Evolutionary conservation across 2,329 filamentous ascomycete genomes (phyloP).

Genomic region (Botryosphaeria agaves): DNA sequence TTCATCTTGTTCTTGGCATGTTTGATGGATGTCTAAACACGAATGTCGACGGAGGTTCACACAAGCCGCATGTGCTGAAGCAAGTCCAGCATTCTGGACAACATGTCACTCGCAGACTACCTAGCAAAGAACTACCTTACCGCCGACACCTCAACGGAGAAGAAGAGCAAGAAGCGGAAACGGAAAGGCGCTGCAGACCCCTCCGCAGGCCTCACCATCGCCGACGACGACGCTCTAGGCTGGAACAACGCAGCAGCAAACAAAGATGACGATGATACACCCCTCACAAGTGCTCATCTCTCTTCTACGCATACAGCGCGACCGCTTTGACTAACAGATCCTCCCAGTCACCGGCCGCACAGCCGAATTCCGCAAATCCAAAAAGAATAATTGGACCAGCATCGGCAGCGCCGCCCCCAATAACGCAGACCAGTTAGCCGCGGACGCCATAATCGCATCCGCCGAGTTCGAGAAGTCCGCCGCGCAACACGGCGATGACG

Average conservation of each 20-base stretch:
- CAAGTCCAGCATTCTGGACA: no score
- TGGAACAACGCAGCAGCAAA: constrained; percentile 27
- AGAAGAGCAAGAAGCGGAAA: constrained; percentile 36
- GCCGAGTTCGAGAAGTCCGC: constrained; percentile 50
- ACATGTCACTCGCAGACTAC: constrained; percentile 66
- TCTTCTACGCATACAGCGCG: constrained; percentile 2
- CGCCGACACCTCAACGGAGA: constrained; percentile 32
- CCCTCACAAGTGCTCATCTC: constrained; percentile 22
- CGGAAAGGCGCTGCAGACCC: constrained; percentile 20
- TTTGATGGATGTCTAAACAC: no score
- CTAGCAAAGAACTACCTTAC: constrained; percentile 83
- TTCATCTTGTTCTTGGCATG: no score
- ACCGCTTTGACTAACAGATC: no score
- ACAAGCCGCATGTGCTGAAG: no score
- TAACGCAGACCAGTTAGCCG: constrained; percentile 42
- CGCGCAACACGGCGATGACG: constrained; percentile 26
- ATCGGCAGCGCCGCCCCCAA: constrained; percentile 37
- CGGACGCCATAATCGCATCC: constrained; percentile 61
- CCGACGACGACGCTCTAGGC: constrained; percentile 36
- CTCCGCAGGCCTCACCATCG: constrained; percentile 23
- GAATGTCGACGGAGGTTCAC: no score
- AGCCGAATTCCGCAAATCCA: constrained; percentile 49
- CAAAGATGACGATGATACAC: constrained; percentile 36
- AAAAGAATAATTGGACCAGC: constrained; percentile 67
- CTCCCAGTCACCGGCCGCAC: constrained; percentile 12